These are phyloP conservation scores for Sporobolomyces phaffii DNA, from an alignment of 768 basidiomycete species.

Conservation along the genomic window DNA sequence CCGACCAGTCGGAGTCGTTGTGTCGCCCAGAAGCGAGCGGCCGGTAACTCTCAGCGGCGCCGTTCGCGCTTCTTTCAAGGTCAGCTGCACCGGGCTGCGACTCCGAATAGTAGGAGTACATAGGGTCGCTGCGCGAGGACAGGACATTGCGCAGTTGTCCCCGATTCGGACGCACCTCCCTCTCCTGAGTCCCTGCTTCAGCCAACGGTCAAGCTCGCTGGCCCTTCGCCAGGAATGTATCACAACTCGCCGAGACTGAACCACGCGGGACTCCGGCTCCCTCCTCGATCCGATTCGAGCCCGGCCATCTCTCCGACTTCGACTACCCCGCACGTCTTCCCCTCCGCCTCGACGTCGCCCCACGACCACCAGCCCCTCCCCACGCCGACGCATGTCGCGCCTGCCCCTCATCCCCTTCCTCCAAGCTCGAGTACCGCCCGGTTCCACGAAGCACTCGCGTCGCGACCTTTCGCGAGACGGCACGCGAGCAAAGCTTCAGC, in stretches of 20 bases:
- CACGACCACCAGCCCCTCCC: not conserved
- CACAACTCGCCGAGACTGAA: not conserved
- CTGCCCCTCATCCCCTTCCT: not conserved
- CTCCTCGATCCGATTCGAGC: slow-evolving; percentile 7
- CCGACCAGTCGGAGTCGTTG: too few species aligned
- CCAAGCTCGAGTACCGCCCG: not conserved
- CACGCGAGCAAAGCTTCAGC: slow-evolving; percentile 3
- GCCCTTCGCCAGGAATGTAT: too few species aligned
- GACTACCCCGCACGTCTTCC: slow-evolving; percentile 3
- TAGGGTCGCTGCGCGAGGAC: too few species aligned
- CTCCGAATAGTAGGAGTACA: too few species aligned
- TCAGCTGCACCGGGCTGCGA: too few species aligned
- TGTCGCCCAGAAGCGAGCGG: too few species aligned
- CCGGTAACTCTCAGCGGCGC: too few species aligned
- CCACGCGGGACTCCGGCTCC: not conserved
- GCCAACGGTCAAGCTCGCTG: too few species aligned
- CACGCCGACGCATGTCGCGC: not conserved
- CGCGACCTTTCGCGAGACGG: slow-evolving; percentile 1
- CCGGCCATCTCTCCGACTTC: slow-evolving; percentile 8
- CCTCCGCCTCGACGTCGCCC: not conserved
- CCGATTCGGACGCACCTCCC: too few species aligned
- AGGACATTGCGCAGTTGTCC: too few species aligned
- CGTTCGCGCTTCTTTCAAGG: too few species aligned
- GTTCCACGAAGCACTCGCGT: slow-evolving; percentile 18
- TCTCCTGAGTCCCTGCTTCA: too few species aligned